Percentiles rank a stretch among this genome's conserved stretches.
Conservation (phyloP, 352 stramenopile genomes). For the Globisporangium spinosum region DNA sequence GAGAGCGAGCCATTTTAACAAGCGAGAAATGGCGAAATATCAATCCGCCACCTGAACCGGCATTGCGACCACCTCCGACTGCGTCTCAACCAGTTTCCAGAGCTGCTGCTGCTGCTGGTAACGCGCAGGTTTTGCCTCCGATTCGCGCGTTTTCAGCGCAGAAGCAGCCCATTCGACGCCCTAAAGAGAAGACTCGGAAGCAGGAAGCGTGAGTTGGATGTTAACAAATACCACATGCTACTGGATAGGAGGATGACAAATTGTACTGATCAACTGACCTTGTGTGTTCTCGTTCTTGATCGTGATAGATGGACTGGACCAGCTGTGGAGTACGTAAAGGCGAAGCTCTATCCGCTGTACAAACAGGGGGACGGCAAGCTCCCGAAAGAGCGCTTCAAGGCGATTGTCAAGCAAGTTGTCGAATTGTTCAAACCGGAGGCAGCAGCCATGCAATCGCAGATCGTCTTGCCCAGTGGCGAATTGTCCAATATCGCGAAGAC, state of each 20-base stretch:
- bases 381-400: conserved; percentile 74
- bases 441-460: conserved; percentile 50
- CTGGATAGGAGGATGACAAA: conserved; percentile 4
- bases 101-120: conserved; percentile 7
- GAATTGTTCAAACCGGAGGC: conserved; percentile 57
- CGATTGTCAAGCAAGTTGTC: conserved; percentile 69
- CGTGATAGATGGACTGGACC: conserved; percentile 37
- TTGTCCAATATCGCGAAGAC: conserved; percentile 59
- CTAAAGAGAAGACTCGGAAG: conserved; percentile 42
- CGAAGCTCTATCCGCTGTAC: conserved; percentile 77
- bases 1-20: conserved; percentile 36
- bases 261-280: conserved; percentile 3
- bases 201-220: conserved; percentile 36
- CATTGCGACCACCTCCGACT: conserved; percentile 13
- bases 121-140: conserved; percentile 25
- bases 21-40: conserved; percentile 39
- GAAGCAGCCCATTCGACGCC: conserved; percentile 26
- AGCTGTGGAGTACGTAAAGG: conserved; percentile 77
- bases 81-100: conserved; percentile 17
- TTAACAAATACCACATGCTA: not conserved
- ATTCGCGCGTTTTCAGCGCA: conserved; percentile 45
- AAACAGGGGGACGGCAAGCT: conserved; percentile 56
- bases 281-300: not conserved
- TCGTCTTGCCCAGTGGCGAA: conserved; percentile 36
- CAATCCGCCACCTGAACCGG: conserved; percentile 29